Evolutionary conservation across 306 rosid genomes (phyloP).

Genomic region (Prinsepia uniflora): DNA sequence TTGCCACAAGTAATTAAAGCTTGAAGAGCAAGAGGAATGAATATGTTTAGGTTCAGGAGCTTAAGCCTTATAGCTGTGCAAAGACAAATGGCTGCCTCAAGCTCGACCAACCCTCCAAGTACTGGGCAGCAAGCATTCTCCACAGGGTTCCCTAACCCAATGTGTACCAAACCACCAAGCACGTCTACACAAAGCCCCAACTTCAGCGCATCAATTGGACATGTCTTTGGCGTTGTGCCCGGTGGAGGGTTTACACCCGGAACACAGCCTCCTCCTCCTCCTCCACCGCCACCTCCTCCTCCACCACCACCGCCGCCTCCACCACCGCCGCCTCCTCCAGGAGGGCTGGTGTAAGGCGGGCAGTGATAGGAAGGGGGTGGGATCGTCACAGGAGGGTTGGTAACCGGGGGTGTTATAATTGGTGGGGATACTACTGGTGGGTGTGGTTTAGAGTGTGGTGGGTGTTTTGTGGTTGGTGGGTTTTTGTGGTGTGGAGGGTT

Average conservation of each 20-base stretch:
- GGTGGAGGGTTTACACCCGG: conserved; percentile 35
- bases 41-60: conserved; percentile 73
- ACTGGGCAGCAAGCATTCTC: conserved; percentile 79
- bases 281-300: neutral
- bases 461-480: conserved; percentile 38
- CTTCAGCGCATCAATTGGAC: conserved; percentile 73
- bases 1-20: conserved; percentile 63
- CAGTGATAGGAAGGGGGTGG: conserved; percentile 48
- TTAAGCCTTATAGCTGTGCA: conserved; percentile 68
- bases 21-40: conserved; percentile 80
- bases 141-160: conserved; percentile 64
- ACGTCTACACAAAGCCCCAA: conserved; percentile 82
- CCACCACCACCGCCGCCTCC: conserved; percentile 11
- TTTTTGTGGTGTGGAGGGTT: conserved; percentile 24
- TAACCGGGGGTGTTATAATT: conserved; percentile 40
- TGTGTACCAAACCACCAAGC: conserved; percentile 74
- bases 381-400: conserved; percentile 47
- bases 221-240: conserved; percentile 28
- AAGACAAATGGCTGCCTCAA: conserved; percentile 88
- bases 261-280: conserved; percentile 22
- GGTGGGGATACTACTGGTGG: conserved; percentile 24
- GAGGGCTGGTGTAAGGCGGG: conserved; percentile 34
- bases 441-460: conserved; percentile 16
- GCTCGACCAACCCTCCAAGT: conserved; percentile 71
- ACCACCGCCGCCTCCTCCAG: conserved; percentile 2